Evolutionary conservation across 805 yeast genomes (phyloP).

Genomic region (Kurtzmaniella fragi): DNA sequence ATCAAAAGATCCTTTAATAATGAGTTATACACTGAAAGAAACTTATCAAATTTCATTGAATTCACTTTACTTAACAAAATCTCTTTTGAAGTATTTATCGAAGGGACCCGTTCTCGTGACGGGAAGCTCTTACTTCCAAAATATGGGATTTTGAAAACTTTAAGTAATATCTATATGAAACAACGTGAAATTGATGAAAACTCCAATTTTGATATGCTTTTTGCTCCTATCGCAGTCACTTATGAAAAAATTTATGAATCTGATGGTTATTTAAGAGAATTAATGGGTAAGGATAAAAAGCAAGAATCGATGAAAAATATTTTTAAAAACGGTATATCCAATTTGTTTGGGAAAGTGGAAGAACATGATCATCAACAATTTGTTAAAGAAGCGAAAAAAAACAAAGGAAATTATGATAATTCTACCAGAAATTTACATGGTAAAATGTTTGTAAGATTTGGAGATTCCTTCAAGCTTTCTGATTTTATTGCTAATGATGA

Average conservation of each 20-base stretch:
- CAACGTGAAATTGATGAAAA: constrained; percentile 22
- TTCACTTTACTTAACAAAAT: constrained; percentile 44
- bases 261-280: constrained; percentile 50
- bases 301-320: constrained; percentile 44
- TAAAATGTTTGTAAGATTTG: constrained; percentile 32
- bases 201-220: constrained; percentile 23
- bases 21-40: constrained; percentile 42
- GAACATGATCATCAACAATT: constrained; percentile 6
- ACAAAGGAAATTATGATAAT: constrained; percentile 26
- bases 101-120: constrained; percentile 62
- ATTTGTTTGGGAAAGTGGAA: constrained; percentile 14
- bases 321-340: constrained; percentile 28
- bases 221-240: constrained; percentile 54
- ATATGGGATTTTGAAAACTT: constrained; percentile 53
- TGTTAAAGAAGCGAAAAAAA: background rate
- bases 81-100: constrained; percentile 56
- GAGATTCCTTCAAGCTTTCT: constrained; percentile 25
- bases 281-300: constrained; percentile 52
- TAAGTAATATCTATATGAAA: constrained; percentile 41
- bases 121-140: constrained; percentile 62
- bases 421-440: constrained; percentile 25
- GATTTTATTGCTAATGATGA: constrained; percentile 17
- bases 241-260: constrained; percentile 58
- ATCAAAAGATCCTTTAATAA: constrained; percentile 47
- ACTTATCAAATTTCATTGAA: constrained; percentile 44